Base-by-base conservation (phyloP, 768 basidiomycete genomes). In the Boletus rubescentipes region DNA sequence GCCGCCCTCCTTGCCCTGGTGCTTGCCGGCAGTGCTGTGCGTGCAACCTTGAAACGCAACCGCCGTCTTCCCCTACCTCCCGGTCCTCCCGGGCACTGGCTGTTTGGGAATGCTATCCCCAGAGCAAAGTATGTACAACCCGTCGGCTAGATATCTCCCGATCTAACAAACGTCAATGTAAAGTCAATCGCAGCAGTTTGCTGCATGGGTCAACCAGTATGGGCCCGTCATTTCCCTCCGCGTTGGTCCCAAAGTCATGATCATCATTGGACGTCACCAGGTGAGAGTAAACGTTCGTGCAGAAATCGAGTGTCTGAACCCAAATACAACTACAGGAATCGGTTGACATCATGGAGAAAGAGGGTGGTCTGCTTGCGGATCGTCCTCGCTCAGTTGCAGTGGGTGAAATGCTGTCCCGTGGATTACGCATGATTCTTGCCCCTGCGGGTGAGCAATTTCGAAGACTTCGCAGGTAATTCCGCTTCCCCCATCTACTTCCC, bases 291-390 rank as follows among this genome's bases (percentile, higher is more conserved):
- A 23, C 3, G 4, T 40, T 23, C 16, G n/a, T 39, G 14, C 7
- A 2, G n/a, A 4, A 31, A 15, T 8, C 29, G 3, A 26, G 9
- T 11, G 16, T 18, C n/a, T 23, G 2, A 40, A 12, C 21, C 2
- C 40, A 36, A 42, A 35, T 37, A 10, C n/a, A 10, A 21, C 34
- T 7, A 10, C 66, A 84, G 65, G 83, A 82, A 35, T 83, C 84
- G 0, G 75, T 84, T 0, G 83, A 86, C 20, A 79, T 86, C 51
- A 81, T 86, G 83, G 84, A 86, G 61, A 81, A 80, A 47, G 81
- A 85, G 58, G 84, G 84, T n/a, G 77, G 79, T 5, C 57, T 73
- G 5, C 67, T 81, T n/a, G 79, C 77, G 1, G 84, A 85, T 59
- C 71, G 84, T 46, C 84, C 84, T 20, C 66, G 71, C 4, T 74